phyloP scores from a whole-genome alignment of 2,329 filamentous ascomycete genomes.

The Xenosphaeropsis pyriputrescens region DNA sequence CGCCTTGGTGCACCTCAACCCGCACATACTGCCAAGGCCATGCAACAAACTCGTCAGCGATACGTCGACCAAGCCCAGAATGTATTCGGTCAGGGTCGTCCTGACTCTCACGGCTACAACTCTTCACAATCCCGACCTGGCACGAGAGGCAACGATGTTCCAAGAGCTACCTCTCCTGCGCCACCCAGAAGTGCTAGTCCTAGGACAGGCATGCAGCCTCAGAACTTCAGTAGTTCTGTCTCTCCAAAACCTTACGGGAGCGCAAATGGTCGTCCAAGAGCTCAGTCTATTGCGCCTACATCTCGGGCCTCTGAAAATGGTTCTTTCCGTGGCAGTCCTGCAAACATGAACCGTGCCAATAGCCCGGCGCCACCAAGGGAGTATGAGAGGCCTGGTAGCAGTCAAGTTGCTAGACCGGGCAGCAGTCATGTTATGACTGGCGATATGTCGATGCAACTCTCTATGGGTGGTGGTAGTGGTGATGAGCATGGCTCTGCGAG shows the following conservation, averaged over 20 bases:
- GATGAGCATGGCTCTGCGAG: conserved; percentile 44
- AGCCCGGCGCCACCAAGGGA: conserved; percentile 23
- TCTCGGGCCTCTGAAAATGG: conserved; percentile 32
- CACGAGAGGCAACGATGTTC: conserved; percentile 43
- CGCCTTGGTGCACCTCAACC: conserved; percentile 79
- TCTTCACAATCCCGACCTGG: conserved; percentile 34
- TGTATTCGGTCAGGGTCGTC: conserved; percentile 42
- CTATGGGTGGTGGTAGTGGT: conserved; percentile 39
- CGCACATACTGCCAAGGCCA: conserved; percentile 82
- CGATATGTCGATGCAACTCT: conserved; percentile 53
- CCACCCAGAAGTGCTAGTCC: conserved; percentile 51
- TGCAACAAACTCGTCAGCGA: conserved; percentile 89
- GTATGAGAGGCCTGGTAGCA: no score
- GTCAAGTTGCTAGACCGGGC: conserved; percentile 29
- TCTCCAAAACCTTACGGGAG: conserved; percentile 51
- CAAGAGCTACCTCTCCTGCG: conserved; percentile 51
- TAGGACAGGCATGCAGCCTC: conserved; percentile 35
- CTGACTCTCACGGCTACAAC: conserved; percentile 15
- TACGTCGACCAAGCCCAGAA: conserved; percentile 72
- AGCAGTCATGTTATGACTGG: conserved; percentile 22
- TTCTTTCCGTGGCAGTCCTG: conserved; percentile 34
- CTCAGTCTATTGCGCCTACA: conserved; percentile 20
- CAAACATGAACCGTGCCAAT: conserved; percentile 24
- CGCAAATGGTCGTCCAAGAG: conserved; percentile 13
- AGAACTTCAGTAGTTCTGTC: conserved; percentile 29